Evolutionary conservation across 495 filamentous ascomycete genomes (phyloP), one percentile per base, ranked within the genome.

Genomic region (Penicillium macrosclerotiorum): DNA sequence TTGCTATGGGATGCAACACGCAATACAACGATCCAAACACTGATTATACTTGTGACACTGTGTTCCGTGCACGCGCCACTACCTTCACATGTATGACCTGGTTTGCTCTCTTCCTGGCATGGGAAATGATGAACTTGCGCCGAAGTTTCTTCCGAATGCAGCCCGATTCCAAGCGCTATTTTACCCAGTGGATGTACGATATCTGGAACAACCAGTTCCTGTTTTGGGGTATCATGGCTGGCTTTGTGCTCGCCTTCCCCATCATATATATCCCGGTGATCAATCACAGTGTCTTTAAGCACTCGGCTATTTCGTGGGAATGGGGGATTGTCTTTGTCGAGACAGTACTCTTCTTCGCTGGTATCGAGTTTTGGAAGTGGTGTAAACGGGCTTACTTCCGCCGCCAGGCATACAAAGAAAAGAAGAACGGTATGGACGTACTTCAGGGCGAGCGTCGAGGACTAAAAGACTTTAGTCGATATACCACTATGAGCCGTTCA

Each of bases 181-280:
- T 70, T 38, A 80, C 76, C 16, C 72, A 79, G 49, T 81, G 80
- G 76, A 72, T 75, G 62, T 48, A 60, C 35, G 83, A 86, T 51
- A 70, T 86, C 54, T 87, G 84, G 82, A 68, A 77, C 51, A 89
- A 89, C 67, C 68, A 77, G 56, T 83, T 88, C 68, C 73, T 89
- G 30, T 87, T 89, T 71, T 87, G 69, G 64, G 75, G 81, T 25
- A 73, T 88, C 43, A 71, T 85, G 49, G 68, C 78, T 17, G 85
- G 83, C 3, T 87, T 88, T 64, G 65, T 85, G 22, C 84, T 83
- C 14, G 74, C 84, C 1, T 89, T 89, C 63, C 86, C 84, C 2
- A 79, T 80, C 9, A 60, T 89, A 0, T 89, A 89, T 51, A 82
- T 88, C 40, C 85, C 84, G 0, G 83, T 80, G 12, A 73, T 89